Conservation (phyloP, 2,329 filamentous ascomycete genomes). For the Penicillium psychrosexuale region DNA sequence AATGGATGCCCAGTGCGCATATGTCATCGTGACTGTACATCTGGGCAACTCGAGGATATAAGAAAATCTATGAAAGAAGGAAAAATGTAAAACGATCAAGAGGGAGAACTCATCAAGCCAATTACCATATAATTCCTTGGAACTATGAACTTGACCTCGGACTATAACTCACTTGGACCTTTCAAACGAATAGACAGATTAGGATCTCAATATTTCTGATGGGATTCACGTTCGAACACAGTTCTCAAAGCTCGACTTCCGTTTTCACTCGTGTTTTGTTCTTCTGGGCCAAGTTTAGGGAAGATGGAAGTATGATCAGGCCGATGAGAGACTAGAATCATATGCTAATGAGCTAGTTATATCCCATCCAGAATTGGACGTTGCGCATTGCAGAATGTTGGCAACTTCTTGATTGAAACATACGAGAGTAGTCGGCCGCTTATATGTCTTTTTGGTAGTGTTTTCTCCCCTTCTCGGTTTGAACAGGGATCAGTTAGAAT, state of each 20-base stretch:
- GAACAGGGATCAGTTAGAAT: no score
- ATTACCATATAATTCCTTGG: neutral
- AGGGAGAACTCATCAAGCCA: neutral
- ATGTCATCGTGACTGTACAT: neutral
- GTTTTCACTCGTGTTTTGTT: neutral
- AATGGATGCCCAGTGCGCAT: neutral
- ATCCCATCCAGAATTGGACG: neutral
- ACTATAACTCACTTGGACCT: neutral
- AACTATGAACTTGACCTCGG: neutral
- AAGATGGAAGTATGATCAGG: neutral
- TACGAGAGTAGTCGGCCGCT: no score
- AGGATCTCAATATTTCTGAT: neutral
- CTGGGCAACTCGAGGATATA: neutral
- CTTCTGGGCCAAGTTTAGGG: neutral
- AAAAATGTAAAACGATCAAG: neutral
- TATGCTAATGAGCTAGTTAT: neutral
- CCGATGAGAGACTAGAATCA: neutral
- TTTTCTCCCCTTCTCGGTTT: no score
- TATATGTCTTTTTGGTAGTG: no score
- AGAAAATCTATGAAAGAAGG: neutral
- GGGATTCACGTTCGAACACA: neutral
- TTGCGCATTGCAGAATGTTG: neutral
- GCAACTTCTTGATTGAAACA: neutral
- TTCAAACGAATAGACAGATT: no score
- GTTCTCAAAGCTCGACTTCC: neutral